phyloP scores from a whole-genome alignment of 768 basidiomycete genomes.

The Rhizopogon vinicolor region DNA sequence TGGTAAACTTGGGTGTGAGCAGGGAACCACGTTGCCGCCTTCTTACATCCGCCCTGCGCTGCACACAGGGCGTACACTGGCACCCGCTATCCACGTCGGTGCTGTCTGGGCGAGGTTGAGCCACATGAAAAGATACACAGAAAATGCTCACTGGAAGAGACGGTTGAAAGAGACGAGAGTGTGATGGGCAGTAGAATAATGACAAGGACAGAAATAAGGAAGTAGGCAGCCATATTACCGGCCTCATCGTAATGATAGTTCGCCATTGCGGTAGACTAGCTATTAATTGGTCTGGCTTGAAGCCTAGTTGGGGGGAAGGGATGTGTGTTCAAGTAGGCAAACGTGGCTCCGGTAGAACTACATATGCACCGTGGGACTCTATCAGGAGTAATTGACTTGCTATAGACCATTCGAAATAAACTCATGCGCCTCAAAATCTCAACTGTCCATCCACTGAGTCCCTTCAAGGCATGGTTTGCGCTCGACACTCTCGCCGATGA shows the following conservation, averaged over 20 bases:
- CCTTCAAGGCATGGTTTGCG: slow-evolving; percentile 50
- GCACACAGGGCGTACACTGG: slow-evolving; percentile 56
- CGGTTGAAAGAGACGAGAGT: slow-evolving; percentile 38
- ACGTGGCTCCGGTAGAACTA: slow-evolving; percentile 6
- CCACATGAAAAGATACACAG: neutral
- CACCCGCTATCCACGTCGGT: slow-evolving; percentile 42
- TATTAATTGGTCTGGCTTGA: neutral
- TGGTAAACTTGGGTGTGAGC: slow-evolving; percentile 43
- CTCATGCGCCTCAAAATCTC: slow-evolving; percentile 51
- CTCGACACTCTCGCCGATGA: slow-evolving; percentile 11
- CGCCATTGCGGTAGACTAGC: slow-evolving; percentile 46
- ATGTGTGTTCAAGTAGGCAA: slow-evolving; percentile 4
- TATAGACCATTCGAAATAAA: too few species aligned
- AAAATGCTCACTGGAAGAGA: slow-evolving; percentile 38
- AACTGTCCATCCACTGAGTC: slow-evolving; percentile 41
- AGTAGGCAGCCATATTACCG: slow-evolving; percentile 86
- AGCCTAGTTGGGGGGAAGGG: too few species aligned
- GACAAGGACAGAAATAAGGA: slow-evolving; percentile 84
- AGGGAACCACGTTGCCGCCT: slow-evolving; percentile 42
- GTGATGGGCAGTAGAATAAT: slow-evolving; percentile 81
- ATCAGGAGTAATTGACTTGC: neutral
- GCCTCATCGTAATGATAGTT: slow-evolving; percentile 84
- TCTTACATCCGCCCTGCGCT: slow-evolving; percentile 44
- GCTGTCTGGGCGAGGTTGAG: slow-evolving; percentile 25
- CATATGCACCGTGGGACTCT: slow-evolving; percentile 6